These are phyloP conservation scores for Penicillium ochrochloron DNA, from an alignment of 495 filamentous ascomycete genomes.

Conservation along the genomic window DNA sequence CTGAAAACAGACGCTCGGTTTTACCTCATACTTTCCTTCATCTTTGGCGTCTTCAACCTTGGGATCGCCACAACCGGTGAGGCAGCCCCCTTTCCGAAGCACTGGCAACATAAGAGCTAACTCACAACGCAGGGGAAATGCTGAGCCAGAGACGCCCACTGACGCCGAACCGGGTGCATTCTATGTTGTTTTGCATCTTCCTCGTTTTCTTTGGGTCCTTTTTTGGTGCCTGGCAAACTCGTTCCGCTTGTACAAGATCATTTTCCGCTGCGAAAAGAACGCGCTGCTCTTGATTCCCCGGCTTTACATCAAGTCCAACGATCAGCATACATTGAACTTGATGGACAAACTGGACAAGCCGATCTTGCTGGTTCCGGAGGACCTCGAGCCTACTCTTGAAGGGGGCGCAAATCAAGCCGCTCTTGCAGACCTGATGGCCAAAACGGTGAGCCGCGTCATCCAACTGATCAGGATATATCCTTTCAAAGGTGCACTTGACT, in stretches of 20 bases:
- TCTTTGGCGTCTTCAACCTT: not conserved
- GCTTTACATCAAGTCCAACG: too few relatives aligned
- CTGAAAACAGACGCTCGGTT: not conserved
- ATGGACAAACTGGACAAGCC: not conserved
- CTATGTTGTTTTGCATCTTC: too few relatives aligned
- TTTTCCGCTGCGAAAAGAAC: too few relatives aligned
- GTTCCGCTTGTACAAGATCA: too few relatives aligned
- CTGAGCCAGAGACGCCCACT: too few relatives aligned
- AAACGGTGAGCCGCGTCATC: not conserved
- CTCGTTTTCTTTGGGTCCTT: too few relatives aligned
- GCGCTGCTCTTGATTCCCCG: too few relatives aligned
- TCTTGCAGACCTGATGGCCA: not conserved
- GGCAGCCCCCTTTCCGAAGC: not conserved
- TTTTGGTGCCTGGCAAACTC: too few relatives aligned
- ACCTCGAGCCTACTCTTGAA: not conserved
- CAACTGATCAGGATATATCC: not conserved
- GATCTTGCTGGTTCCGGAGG: not conserved
- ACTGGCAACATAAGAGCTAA: not conserved
- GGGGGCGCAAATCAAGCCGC: not conserved
- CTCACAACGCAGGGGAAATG: not conserved
- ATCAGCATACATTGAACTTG: not conserved
- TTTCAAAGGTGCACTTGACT: not conserved
- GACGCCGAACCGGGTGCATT: too few relatives aligned
- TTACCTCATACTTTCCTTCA: not conserved
- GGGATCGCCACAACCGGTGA: not conserved